Evolutionary conservation across 345 rosid species (phyloP).

Genomic region (Brassica carinata): DNA sequence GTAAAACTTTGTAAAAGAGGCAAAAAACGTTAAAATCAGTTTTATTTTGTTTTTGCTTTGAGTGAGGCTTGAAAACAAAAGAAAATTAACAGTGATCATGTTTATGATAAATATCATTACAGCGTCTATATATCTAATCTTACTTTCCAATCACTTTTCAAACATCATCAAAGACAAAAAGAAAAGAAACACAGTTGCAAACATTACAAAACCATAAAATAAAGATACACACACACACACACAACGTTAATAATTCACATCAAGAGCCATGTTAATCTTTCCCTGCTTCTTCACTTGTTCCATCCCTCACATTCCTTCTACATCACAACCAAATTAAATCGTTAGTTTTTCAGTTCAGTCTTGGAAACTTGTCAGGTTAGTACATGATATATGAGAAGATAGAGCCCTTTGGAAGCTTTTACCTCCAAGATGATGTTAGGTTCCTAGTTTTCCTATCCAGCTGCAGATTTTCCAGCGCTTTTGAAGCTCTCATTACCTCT

Average conservation of each 20-base stretch:
- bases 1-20: no score
- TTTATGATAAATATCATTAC: neutral
- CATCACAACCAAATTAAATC: constrained; percentile 9
- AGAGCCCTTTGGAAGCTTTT: constrained; percentile 23
- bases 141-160: neutral
- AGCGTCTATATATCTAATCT: neutral
- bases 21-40: no score
- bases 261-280: constrained; percentile 12
- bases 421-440: constrained; percentile 94
- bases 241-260: constrained; percentile 27
- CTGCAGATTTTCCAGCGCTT: constrained; percentile 87
- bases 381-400: neutral
- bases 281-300: constrained; percentile 63
- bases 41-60: no score
- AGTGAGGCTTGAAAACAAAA: no score
- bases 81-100: no score
- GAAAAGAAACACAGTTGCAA: constrained; percentile 20
- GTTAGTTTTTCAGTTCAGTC: neutral
- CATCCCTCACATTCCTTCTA: constrained; percentile 90
- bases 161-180: constrained; percentile 16
- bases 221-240: neutral
- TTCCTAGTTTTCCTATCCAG: constrained; percentile 90
- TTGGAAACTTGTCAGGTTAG: constrained; percentile 5
- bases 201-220: constrained; percentile 2
- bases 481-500: constrained; percentile 74